These are phyloP conservation scores for Candida germanica DNA, from an alignment of 805 yeast species.

Conservation along the genomic window DNA sequence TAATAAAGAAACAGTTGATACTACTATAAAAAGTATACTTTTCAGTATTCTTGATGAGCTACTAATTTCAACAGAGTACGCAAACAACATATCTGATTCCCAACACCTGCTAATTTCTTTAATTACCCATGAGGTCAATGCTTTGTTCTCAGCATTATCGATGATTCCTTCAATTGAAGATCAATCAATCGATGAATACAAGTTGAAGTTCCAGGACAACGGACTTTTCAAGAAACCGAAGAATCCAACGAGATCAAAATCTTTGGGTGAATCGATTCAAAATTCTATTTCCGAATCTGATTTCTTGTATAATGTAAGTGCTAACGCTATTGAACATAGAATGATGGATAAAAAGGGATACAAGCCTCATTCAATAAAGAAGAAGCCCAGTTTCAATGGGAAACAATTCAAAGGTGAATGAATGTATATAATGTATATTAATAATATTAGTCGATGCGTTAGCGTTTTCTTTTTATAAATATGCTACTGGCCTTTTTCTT, in stretches of 20 bases:
- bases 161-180: conserved; percentile 6
- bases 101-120: conserved; percentile 6
- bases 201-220: conserved; percentile 2
- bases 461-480: conserved; percentile 6
- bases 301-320: conserved; percentile 11
- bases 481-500: conserved; percentile 4
- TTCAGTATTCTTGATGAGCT: conserved; percentile 9
- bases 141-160: conserved; percentile 14
- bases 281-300: conserved; percentile 8
- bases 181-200: conserved; percentile 1
- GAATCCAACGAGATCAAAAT: not conserved
- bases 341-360: conserved; percentile 1
- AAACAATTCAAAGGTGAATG: conserved; percentile 12
- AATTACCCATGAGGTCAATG: conserved; percentile 21
- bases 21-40: conserved; percentile 4
- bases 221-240: not conserved
- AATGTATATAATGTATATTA: conserved; percentile 2
- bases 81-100: not conserved
- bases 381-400: conserved; percentile 1
- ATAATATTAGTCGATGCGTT: conserved; percentile 1
- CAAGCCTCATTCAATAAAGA: not conserved
- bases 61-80: conserved; percentile 1
- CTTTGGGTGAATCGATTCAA: not conserved
- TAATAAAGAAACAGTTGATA: conserved; percentile 3
- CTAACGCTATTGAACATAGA: conserved; percentile 15